A percentile compares a stretch with the other conserved stretches of the same genome.
phyloP scores from a whole-genome alignment of 1,284 basidiomycete genomes.

The Calocybe gambosa region DNA sequence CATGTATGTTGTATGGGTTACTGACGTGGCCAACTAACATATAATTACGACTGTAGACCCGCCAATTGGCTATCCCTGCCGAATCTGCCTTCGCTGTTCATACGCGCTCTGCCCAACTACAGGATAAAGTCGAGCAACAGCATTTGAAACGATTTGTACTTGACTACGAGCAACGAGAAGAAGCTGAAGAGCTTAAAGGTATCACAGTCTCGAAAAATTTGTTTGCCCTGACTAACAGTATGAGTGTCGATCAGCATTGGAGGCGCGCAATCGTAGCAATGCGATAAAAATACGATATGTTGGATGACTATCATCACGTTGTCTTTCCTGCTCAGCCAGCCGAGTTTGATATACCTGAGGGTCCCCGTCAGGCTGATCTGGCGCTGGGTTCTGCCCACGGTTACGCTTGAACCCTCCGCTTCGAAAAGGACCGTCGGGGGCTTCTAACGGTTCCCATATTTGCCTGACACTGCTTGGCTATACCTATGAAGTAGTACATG shows the following conservation, averaged over 20 bases:
- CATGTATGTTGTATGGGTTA: conserved; percentile 47
- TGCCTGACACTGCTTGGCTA: too few relatives aligned
- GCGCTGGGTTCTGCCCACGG: background rate
- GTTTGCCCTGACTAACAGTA: conserved; percentile 3
- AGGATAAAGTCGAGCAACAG: conserved; percentile 92
- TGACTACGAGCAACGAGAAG: conserved; percentile 81
- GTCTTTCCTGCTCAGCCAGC: background rate
- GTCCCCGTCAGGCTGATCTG: background rate
- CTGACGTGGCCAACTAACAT: background rate
- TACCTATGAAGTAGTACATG: too few relatives aligned
- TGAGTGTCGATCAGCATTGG: conserved; percentile 42
- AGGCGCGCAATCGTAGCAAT: conserved; percentile 56
- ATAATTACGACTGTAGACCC: conserved; percentile 43
- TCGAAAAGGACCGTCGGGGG: background rate
- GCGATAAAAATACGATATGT: conserved; percentile 70
- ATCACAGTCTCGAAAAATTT: conserved; percentile 6
- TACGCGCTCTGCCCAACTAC: conserved; percentile 82
- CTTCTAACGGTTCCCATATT: background rate
- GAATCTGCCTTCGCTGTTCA: conserved; percentile 85
- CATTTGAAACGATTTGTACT: conserved; percentile 91
- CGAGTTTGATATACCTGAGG: conserved; percentile 1
- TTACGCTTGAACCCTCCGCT: background rate
- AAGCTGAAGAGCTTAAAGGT: conserved; percentile 76
- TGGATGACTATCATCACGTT: conserved; percentile 33
- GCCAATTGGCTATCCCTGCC: conserved; percentile 81